A percentile compares a stretch with the other conserved stretches of the same genome.
These are phyloP conservation scores for Plectranthus barbatus DNA, from an alignment of 257 asterid species.

Conservation along the genomic window DNA sequence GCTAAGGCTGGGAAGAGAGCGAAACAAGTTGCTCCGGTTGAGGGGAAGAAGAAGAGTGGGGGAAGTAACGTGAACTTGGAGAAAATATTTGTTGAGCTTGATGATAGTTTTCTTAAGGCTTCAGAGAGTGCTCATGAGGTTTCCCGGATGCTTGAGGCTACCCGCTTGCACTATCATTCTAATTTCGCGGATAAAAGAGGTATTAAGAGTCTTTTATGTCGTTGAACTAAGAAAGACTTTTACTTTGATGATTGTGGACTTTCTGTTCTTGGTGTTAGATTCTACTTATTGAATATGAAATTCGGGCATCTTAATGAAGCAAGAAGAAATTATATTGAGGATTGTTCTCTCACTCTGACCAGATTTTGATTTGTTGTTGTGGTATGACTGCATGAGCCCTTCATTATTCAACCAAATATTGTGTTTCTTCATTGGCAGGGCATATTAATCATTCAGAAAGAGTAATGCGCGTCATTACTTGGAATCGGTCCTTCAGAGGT, in stretches of 20 bases:
- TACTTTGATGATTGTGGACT: neutral
- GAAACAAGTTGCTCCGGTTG: slow-evolving; percentile 46
- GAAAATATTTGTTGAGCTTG: slow-evolving; percentile 64
- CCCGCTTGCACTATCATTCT: slow-evolving; percentile 91
- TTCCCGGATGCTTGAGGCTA: slow-evolving; percentile 88
- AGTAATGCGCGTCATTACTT: slow-evolving; percentile 96
- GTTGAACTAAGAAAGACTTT: neutral
- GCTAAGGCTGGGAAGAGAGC: slow-evolving; percentile 53
- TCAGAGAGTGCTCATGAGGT: slow-evolving; percentile 91
- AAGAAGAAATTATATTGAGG: neutral
- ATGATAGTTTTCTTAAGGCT: slow-evolving; percentile 88
- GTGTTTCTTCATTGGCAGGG: slow-evolving; percentile 39
- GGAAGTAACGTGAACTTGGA: slow-evolving; percentile 27
- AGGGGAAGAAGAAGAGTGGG: slow-evolving; percentile 44
- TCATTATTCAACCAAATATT: neutral
- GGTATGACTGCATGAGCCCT: neutral
- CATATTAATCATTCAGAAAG: slow-evolving; percentile 86
- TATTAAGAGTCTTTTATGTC: slow-evolving; percentile 9
- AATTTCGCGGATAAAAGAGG: slow-evolving; percentile 90
- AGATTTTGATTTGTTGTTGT: neutral
- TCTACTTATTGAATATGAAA: neutral
- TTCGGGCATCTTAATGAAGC: slow-evolving; percentile 1
- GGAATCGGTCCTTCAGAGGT: slow-evolving; percentile 92
- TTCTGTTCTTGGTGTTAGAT: neutral
- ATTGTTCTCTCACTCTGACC: neutral